Conservation (phyloP, 2,329 filamentous ascomycete genomes). For the Cadophora sp. region DNA sequence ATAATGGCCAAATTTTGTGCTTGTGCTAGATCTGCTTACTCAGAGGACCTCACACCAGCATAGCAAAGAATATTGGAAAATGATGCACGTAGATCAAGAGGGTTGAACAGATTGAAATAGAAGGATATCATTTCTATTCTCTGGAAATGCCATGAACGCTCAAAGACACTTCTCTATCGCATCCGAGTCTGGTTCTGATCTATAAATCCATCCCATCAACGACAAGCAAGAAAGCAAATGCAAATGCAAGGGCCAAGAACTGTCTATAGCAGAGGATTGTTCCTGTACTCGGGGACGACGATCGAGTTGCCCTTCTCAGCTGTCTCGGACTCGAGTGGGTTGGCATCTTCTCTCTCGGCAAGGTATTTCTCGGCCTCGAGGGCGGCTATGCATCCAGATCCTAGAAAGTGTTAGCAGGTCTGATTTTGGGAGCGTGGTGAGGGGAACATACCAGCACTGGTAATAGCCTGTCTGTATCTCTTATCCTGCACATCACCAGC, state of each 20-base stretch:
- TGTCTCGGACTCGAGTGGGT: constrained; percentile 49
- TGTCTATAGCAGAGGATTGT: constrained; percentile 66
- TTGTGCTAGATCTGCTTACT: no score
- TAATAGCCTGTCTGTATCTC: constrained; percentile 96
- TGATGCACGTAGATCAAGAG: no score
- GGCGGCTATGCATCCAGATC: constrained; percentile 93
- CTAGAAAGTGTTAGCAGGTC: constrained; percentile 51
- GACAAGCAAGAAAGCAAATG: constrained; percentile 6
- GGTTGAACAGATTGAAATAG: neutral
- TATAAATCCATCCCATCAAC: constrained; percentile 11
- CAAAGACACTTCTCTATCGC: constrained; percentile 5
- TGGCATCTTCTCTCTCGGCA: constrained; percentile 60
- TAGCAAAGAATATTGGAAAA: no score
- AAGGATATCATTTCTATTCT: constrained; percentile 8
- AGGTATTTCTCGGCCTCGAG: constrained; percentile 96
- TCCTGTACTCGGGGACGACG: constrained; percentile 65
- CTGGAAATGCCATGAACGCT: neutral
- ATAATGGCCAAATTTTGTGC: no score
- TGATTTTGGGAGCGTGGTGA: constrained; percentile 5
- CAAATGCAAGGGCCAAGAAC: neutral
- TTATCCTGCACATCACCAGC: constrained; percentile 99
- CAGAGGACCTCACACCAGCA: no score
- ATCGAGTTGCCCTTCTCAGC: constrained; percentile 54
- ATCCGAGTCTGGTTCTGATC: constrained; percentile 2
- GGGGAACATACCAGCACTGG: constrained; percentile 80